Evolutionary conservation across 2,329 filamentous ascomycete species (phyloP), one percentile per base, ranked within the genome.

Genomic region (Botrytis aclada): DNA sequence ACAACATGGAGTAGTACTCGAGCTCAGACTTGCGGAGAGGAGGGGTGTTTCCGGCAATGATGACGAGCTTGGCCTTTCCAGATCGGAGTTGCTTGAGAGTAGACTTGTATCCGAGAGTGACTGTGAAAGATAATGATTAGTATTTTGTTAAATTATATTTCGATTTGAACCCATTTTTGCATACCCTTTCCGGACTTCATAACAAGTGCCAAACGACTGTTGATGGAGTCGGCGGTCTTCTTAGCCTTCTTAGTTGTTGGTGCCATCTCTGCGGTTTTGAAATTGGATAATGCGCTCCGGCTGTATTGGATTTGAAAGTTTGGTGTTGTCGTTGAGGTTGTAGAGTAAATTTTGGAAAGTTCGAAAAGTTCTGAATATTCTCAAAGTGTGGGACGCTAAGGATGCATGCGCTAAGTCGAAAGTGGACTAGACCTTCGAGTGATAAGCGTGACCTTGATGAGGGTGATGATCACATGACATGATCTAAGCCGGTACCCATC

Each of bases 21-120:
- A 98, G 90, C 89, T 98, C 95, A 82, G 90, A 93, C 92, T 98
- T 99, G 85, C 95, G 92, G 82, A 99, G 93, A 85, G 96, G 96
- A 83, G 95, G 95, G 80, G 95, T 97, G 90, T 99, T 98, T 86
- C 93, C 94, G 80, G 92, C 88, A 78, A 97, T 97, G 86, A 97
- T 94, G 84, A 98, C 93, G 80, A 98, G 91, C 93, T 98, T 98
- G 85, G 96, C 96, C 92, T 98, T 98, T 86, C 95, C 95, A 80
- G 91, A 92, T 82, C 95, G 93, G 81, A 98, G 92, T 80, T 88
- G 88, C 92, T 98, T 97, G 83, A 96, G 88, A 83, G 89, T 95
- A 77, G 90, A 93, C 87, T 95, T 95, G 89, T 95, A 95, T 82
- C 94, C 94, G 78, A 97, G 89, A 78, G 90, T 94, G 88, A 97